A percentile compares a stretch with the other conserved stretches of the same genome.
Evolutionary conservation across 2,329 filamentous ascomycete species (phyloP).

Genomic region (Botryosphaeria dothidea): DNA sequence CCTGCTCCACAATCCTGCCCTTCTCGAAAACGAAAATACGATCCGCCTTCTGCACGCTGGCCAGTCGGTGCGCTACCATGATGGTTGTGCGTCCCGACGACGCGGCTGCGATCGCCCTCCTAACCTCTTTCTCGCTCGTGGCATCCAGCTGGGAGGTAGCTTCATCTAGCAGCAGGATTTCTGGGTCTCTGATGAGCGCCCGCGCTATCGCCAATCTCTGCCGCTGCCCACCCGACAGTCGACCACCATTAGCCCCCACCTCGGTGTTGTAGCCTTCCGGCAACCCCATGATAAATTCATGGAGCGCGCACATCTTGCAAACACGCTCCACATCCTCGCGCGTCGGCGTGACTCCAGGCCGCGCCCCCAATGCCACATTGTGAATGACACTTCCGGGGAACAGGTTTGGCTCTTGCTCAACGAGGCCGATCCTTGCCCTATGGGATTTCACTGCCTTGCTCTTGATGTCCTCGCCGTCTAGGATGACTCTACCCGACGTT

Average conservation of each 20-base stretch:
- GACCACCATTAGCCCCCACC: constrained; percentile 44
- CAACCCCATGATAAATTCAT: constrained; percentile 49
- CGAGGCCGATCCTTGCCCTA: constrained; percentile 43
- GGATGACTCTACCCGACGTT: constrained; percentile 38
- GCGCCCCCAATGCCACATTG: constrained; percentile 45
- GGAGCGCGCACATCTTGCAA: constrained; percentile 45
- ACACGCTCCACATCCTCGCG: constrained; percentile 35
- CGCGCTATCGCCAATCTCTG: constrained; percentile 49
- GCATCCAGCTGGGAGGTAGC: constrained; percentile 50
- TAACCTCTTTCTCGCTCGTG: constrained; percentile 45
- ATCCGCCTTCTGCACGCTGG: constrained; percentile 76
- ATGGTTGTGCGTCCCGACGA: constrained; percentile 60
- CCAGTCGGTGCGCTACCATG: constrained; percentile 75
- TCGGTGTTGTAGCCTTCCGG: constrained; percentile 51
- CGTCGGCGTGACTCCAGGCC: constrained; percentile 28
- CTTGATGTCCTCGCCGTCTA: constrained; percentile 46
- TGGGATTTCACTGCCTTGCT: constrained; percentile 37
- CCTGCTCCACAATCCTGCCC: constrained; percentile 61
- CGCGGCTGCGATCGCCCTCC: constrained; percentile 43
- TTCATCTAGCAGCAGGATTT: constrained; percentile 50
- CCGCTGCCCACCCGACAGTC: constrained; percentile 48
- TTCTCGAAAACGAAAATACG: constrained; percentile 77
- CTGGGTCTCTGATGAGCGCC: constrained; percentile 48
- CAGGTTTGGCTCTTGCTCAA: constrained; percentile 48
- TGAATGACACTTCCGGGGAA: constrained; percentile 47